These are phyloP conservation scores for Boechera divaricarpa DNA, from an alignment of 345 rosid genomes.

Conservation along the genomic window DNA sequence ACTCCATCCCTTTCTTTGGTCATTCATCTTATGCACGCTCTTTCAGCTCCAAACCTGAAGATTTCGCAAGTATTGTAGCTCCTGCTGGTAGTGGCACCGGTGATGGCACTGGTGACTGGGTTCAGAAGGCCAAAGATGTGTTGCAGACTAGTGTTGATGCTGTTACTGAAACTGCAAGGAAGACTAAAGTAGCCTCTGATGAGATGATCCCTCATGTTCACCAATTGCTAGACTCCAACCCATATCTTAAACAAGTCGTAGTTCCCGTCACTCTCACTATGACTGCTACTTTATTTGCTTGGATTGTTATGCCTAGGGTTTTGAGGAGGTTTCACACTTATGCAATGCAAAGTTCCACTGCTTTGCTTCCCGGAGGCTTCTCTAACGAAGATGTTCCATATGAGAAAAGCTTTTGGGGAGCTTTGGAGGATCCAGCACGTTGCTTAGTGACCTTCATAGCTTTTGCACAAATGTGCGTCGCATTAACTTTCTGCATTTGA, in stretches of 20 bases:
- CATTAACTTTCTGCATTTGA: slow-evolving; percentile 14
- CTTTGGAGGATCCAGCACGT: slow-evolving; percentile 90
- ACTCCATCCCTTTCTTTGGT: slow-evolving; percentile 41
- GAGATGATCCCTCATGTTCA: slow-evolving; percentile 65
- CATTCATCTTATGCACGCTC: slow-evolving; percentile 48
- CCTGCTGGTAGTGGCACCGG: slow-evolving; percentile 51
- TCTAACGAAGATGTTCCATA: slow-evolving; percentile 59
- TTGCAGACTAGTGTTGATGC: slow-evolving; percentile 58
- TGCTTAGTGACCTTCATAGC: slow-evolving; percentile 81
- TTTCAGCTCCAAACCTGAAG: slow-evolving; percentile 58
- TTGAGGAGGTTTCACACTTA: slow-evolving; percentile 77
- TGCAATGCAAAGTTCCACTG: slow-evolving; percentile 55
- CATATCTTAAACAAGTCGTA: slow-evolving; percentile 64
- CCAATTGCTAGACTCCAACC: slow-evolving; percentile 66
- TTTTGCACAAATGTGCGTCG: slow-evolving; percentile 74
- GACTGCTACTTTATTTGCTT: slow-evolving; percentile 69
- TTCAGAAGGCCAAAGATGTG: slow-evolving; percentile 61
- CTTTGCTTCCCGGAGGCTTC: slow-evolving; percentile 54
- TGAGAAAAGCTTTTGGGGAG: slow-evolving; percentile 86
- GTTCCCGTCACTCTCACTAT: slow-evolving; percentile 66
- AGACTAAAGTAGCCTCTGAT: slow-evolving; percentile 65
- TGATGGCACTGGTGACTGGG: slow-evolving; percentile 61
- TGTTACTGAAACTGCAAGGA: slow-evolving; percentile 53
- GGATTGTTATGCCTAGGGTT: slow-evolving; percentile 87
- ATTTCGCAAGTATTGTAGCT: slow-evolving; percentile 37